Evolutionary conservation across 2,329 filamentous ascomycete species (phyloP).

Genomic region (Diaporthe nobilis): DNA sequence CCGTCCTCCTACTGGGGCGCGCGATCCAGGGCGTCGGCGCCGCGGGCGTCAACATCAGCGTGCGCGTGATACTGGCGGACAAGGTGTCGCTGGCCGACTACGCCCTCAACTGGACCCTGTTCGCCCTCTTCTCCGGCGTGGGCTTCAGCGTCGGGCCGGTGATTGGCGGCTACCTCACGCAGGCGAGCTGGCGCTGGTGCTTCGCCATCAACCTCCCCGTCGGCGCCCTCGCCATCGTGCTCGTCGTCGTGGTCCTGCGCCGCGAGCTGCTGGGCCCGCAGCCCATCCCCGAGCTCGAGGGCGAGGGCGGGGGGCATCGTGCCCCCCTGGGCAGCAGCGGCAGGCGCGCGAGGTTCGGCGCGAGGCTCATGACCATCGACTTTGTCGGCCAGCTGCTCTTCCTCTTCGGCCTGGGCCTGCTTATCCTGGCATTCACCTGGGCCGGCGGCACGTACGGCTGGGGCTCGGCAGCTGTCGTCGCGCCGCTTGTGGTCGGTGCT

Average conservation of each 20-base stretch:
- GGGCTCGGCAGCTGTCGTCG: conserved; percentile 63
- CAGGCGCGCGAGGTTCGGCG: conserved; percentile 51
- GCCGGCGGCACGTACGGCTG: conserved; percentile 66
- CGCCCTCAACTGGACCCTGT: conserved; percentile 73
- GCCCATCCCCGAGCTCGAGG: conserved; percentile 59
- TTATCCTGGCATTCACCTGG: conserved; percentile 70
- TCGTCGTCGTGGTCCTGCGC: conserved; percentile 70
- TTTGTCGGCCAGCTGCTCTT: conserved; percentile 70
- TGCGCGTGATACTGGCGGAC: conserved; percentile 75
- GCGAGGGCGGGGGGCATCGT: conserved; percentile 49
- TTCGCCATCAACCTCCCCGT: conserved; percentile 76
- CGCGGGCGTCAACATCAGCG: conserved; percentile 72
- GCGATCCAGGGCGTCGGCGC: conserved; percentile 74
- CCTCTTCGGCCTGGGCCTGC: conserved; percentile 65
- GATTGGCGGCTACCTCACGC: conserved; percentile 70
- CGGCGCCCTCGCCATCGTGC: conserved; percentile 63
- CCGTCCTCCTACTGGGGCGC: conserved; percentile 73
- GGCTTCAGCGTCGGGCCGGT: conserved; percentile 74
- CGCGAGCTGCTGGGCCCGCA: conserved; percentile 70
- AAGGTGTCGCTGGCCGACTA: conserved; percentile 74
- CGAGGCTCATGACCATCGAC: conserved; percentile 68
- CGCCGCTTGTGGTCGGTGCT: conserved; percentile 61
- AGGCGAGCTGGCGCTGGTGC: conserved; percentile 74
- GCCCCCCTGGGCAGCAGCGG: conserved; percentile 35
- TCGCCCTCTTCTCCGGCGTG: conserved; percentile 71